These are phyloP conservation scores for Aspergillus jensenii DNA, from an alignment of 2,329 filamentous ascomycete species.

Conservation along the genomic window DNA sequence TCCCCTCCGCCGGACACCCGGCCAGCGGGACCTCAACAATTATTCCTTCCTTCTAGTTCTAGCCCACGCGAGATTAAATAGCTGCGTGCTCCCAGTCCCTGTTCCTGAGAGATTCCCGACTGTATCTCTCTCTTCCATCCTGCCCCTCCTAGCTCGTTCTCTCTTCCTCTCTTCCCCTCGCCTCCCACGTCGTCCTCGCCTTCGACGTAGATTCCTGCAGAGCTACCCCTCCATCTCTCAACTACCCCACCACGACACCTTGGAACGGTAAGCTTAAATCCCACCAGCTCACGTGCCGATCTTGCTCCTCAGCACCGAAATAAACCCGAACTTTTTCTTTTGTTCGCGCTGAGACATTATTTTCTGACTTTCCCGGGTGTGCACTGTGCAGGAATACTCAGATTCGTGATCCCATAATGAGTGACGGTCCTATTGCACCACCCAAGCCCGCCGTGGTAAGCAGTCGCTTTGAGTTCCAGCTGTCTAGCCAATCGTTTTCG, in stretches of 20 bases:
- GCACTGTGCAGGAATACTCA: slow-evolving; percentile 3
- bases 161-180: neutral
- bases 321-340: neutral
- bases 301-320: slow-evolving; percentile 1
- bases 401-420: slow-evolving; percentile 31
- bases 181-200: slow-evolving; percentile 2
- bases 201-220: neutral
- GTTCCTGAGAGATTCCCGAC: neutral
- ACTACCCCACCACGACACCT: slow-evolving; percentile 6
- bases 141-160: neutral
- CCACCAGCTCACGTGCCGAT: slow-evolving; percentile 15
- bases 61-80: slow-evolving; percentile 16
- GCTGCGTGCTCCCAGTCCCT: slow-evolving; percentile 3
- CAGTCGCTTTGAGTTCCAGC: neutral
- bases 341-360: neutral
- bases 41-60: slow-evolving; percentile 4
- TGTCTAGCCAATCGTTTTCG: neutral
- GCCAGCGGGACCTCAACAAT: slow-evolving; percentile 23
- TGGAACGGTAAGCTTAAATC: slow-evolving; percentile 17
- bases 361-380: neutral
- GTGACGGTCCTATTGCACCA: slow-evolving; percentile 34
- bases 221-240: slow-evolving; percentile 1
- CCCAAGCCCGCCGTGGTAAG: slow-evolving; percentile 44
- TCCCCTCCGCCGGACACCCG: slow-evolving; percentile 20
- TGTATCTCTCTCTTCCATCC: neutral